Base-by-base conservation (phyloP, 768 basidiomycete genomes). In the Termitomyces sp. region DNA sequence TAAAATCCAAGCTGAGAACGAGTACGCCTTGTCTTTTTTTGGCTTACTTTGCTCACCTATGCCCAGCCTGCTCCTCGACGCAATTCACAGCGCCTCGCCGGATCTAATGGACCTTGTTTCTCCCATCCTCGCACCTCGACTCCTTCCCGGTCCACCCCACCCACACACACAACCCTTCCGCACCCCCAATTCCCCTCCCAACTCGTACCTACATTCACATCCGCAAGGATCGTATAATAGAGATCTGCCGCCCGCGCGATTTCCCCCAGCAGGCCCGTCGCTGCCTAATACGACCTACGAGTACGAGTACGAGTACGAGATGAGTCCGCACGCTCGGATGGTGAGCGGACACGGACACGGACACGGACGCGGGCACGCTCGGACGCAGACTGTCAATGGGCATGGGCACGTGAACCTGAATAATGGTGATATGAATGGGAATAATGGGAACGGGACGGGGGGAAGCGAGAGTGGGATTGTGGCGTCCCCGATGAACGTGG, bases 1-100 rank as follows among this genome's bases (percentile, higher is more conserved):
- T 61, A 73, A 71, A 52, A 66, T 81, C 3, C 75, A 79, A 54
- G 75, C 74, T 2, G 79, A 81, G 62, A 78, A 79, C 56, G 76
- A 79, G 79, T 81, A 51, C 45, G 76, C 65, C 19, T 11, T 22
- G 51, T 24, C 40, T 26, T 35, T 51, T 8, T 34, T 3, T 12
- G 17, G 6, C 9, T 8, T 32, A 3, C 14, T 15, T 14, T 15
- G 2, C 15, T 15, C 15, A 6, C 15, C 5, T 37, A 2, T 9
- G 35, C 53, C 21, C 51, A 76, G 74, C 45, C 68, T 75, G 15
- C 66, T 76, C 19, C 65, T 76, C 21, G 74, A 76, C 55, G 68
- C 73, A 15, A 67, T 74, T 4, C 47, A 61, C 58, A 15, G 55
- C 22, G 43, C 64, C 15, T 53, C 58, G 9, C 62, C 64, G 12